phyloP scores from a whole-genome alignment of 306 rosid genomes.

The Dryas alaskensis region DNA sequence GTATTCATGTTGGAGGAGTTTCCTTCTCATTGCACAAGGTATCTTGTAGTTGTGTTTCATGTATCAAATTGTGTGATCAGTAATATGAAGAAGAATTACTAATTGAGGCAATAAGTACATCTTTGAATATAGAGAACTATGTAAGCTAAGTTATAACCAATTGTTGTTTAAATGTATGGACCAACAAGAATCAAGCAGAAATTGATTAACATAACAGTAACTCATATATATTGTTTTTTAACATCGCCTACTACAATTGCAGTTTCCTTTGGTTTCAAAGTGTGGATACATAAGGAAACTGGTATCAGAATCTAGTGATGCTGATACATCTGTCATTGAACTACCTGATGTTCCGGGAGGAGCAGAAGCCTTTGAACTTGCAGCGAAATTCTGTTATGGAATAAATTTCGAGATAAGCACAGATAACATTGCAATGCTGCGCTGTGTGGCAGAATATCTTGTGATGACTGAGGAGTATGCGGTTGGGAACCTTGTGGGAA shows the following conservation, averaged over 20 bases:
- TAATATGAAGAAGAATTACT: not conserved
- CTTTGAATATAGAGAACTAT: not conserved
- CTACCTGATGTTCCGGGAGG: conserved; percentile 81
- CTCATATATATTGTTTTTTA: not conserved
- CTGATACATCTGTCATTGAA: conserved; percentile 55
- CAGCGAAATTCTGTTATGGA: conserved; percentile 96
- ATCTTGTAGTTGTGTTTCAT: conserved; percentile 24
- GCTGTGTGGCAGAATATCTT: conserved; percentile 87
- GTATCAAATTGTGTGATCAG: conserved; percentile 5
- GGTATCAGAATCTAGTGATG: conserved; percentile 66
- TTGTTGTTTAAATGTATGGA: not conserved
- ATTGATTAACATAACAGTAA: not conserved
- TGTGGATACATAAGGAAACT: conserved; percentile 76
- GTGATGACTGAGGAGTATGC: conserved; percentile 91
- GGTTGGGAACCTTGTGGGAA: conserved; percentile 69
- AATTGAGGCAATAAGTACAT: no score
- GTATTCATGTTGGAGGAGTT: conserved; percentile 65
- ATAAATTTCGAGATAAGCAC: conserved; percentile 79
- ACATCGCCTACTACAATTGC: conserved; percentile 26
- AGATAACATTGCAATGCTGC: conserved; percentile 71
- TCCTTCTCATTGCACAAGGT: conserved; percentile 93
- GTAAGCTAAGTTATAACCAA: not conserved
- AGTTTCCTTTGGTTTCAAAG: conserved; percentile 90
- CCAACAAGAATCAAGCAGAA: not conserved
- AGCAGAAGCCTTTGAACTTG: conserved; percentile 85